phyloP scores from a whole-genome alignment of 2,329 filamentous ascomycete genomes.

The Cladosporium oxysporum region DNA sequence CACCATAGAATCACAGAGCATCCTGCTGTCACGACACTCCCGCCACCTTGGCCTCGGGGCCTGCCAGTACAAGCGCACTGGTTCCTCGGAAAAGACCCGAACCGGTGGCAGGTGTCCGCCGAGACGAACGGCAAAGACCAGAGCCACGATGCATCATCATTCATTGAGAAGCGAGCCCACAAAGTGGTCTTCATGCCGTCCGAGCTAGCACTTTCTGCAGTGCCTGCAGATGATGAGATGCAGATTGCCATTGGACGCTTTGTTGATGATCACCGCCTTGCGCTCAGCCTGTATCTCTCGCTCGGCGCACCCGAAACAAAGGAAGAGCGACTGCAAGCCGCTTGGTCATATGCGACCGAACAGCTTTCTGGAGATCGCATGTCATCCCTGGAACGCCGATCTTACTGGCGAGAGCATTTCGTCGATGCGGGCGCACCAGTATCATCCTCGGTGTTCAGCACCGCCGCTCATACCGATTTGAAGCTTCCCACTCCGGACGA shows the following conservation, averaged over 20 bases:
- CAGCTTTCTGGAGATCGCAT: constrained; percentile 34
- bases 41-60: constrained; percentile 36
- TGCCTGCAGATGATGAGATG: constrained; percentile 31
- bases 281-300: constrained; percentile 32
- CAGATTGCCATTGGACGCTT: constrained; percentile 36
- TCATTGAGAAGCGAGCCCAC: constrained; percentile 19
- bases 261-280: constrained; percentile 37
- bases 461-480: background rate
- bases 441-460: background rate
- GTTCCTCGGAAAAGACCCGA: constrained; percentile 23
- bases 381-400: constrained; percentile 32
- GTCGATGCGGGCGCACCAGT: background rate
- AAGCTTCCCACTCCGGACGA: background rate
- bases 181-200: constrained; percentile 21
- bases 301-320: constrained; percentile 8
- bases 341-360: constrained; percentile 35
- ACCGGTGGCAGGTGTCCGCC: background rate
- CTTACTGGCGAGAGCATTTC: constrained; percentile 32
- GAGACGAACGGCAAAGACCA: background rate
- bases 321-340: constrained; percentile 25
- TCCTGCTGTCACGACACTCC: constrained; percentile 32
- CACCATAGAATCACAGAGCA: constrained; percentile 29
- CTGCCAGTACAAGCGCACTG: constrained; percentile 38
- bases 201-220: constrained; percentile 24
- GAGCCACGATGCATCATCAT: constrained; percentile 6